These are phyloP conservation scores for Termitomyces eurrhizus DNA, from an alignment of 768 basidiomycete species.

Conservation along the genomic window DNA sequence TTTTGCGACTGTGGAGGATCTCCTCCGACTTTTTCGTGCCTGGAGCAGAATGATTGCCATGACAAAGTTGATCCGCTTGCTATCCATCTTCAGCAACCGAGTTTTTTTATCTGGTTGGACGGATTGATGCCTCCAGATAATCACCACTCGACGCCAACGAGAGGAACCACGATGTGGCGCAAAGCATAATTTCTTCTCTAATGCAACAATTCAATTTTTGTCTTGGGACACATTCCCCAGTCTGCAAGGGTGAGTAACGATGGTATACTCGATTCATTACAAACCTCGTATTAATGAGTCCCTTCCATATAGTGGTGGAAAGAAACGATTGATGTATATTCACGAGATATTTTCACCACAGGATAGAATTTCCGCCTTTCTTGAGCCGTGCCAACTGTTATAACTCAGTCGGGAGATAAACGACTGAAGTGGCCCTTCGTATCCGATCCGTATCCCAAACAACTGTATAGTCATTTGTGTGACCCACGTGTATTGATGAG, in stretches of 20 bases:
- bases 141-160: neutral
- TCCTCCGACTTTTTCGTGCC: no score
- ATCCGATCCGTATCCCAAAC: no score
- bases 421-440: no score
- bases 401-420: no score
- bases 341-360: neutral
- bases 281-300: no score
- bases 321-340: no score
- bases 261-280: neutral
- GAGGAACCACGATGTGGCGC: neutral
- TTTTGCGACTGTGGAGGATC: no score
- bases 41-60: neutral
- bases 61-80: neutral
- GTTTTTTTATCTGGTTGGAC: neutral
- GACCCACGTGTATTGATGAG: no score
- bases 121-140: neutral
- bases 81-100: neutral
- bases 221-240: neutral
- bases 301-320: no score
- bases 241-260: neutral
- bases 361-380: no score
- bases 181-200: neutral
- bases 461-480: no score
- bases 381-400: no score
- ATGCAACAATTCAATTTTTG: neutral